A percentile compares a stretch with the other conserved stretches of the same genome.
phyloP scores from a whole-genome alignment of 257 asterid genomes.

The Nicotiana paniculata region DNA sequence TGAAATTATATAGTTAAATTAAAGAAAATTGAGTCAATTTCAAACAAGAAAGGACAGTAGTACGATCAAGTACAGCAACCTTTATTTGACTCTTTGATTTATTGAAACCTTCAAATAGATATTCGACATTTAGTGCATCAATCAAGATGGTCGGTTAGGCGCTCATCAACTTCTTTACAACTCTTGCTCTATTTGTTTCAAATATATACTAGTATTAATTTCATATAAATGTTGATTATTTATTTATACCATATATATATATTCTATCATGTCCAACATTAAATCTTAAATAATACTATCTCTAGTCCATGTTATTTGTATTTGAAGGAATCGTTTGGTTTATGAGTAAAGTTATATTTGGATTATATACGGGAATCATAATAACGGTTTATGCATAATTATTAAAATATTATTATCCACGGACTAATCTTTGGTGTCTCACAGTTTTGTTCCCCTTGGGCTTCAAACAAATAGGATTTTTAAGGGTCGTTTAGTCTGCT shows the following conservation, averaged over 20 bases:
- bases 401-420: too few species aligned
- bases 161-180: background rate
- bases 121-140: background rate
- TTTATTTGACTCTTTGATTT: background rate
- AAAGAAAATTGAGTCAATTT: background rate
- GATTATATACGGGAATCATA: too few species aligned
- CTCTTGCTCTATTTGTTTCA: background rate
- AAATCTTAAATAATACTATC: too few species aligned
- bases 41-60: background rate
- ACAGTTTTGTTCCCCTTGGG: too few species aligned
- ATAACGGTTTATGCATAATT: too few species aligned
- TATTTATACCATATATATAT: too few species aligned
- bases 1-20: background rate
- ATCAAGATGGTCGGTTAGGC: background rate
- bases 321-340: background rate
- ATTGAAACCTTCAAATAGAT: background rate
- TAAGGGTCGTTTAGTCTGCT: too few species aligned
- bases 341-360: background rate
- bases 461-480: too few species aligned
- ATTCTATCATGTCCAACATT: too few species aligned
- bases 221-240: background rate
- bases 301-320: too few species aligned
- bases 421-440: too few species aligned
- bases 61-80: slow-evolving; percentile 7
- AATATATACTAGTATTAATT: background rate